These are phyloP conservation scores for Colletotrichum kahawae DNA, from an alignment of 2,329 filamentous ascomycete genomes.

Conservation along the genomic window DNA sequence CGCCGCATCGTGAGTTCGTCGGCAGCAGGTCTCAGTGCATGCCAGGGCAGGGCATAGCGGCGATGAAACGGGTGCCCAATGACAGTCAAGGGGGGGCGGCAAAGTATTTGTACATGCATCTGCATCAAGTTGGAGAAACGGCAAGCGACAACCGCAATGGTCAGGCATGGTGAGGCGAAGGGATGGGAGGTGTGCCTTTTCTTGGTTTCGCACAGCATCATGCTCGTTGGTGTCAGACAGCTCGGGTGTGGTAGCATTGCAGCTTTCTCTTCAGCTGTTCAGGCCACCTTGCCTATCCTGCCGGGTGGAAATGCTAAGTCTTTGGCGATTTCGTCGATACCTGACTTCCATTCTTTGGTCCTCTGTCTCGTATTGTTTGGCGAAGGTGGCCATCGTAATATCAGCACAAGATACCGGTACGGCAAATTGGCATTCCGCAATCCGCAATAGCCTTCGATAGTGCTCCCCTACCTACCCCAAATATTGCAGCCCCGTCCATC, in stretches of 20 bases:
- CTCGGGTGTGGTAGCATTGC: neutral
- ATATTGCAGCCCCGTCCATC: neutral
- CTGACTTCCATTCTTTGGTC: neutral
- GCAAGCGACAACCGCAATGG: neutral
- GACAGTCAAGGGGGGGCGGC: neutral
- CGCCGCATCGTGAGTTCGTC: slow-evolving; percentile 4
- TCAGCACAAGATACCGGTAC: neutral
- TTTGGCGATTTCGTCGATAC: neutral
- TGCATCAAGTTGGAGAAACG: neutral
- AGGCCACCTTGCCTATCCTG: neutral
- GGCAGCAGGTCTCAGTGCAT: slow-evolving; percentile 1
- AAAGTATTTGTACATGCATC: neutral
- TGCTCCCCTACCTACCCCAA: neutral
- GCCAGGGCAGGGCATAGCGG: neutral
- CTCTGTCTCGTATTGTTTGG: neutral
- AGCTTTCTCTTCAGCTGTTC: neutral
- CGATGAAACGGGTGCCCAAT: slow-evolving; percentile 14
- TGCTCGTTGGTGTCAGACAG: neutral
- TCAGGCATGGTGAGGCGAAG: neutral
- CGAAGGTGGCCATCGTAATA: neutral
- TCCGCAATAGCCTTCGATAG: neutral
- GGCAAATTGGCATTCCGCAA: neutral
- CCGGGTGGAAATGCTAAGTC: neutral
- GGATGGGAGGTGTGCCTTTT: neutral
- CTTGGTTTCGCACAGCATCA: neutral